Base-by-base conservation (phyloP, 768 basidiomycete genomes). In the Tephrocybe sp. region DNA sequence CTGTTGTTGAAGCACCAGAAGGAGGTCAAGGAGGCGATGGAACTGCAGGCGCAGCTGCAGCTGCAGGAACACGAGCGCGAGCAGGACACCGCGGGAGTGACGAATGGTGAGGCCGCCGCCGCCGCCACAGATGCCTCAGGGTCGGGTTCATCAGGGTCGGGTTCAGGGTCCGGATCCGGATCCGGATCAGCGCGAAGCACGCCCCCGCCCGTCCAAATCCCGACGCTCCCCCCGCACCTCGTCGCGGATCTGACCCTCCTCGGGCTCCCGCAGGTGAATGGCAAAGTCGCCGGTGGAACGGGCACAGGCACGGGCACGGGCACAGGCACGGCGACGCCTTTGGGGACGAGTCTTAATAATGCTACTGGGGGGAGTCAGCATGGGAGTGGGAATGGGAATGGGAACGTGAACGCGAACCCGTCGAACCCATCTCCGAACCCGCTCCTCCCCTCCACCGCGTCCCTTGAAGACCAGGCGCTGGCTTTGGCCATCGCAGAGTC, bases 381-480 rank as follows among this genome's bases (percentile, higher is more conserved):
- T n/a, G n/a, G n/a, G n/a, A n/a, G n/a, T n/a, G n/a, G n/a, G n/a
- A n/a, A n/a, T n/a, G n/a, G n/a, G n/a, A n/a, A 30, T 11, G 11
- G 11, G 6, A 30, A 30, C 28, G n/a, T n/a, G n/a, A 30, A 5
- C 28, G 11, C 28, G 28, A 30, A 30, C 11, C 28, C 28, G 6
- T 5, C 34, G 15, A n/a, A 10, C 34, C 34, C 34, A 1, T 40
- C 37, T 3, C 18, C 24, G 20, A 24, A 21, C 40, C 40, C 40
- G 40, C 11, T 18, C 39, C 39, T 21, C 39, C 61, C 58, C 25
- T 64, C 68, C 4, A 68, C 73, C 11, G 73, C 75, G 20, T 77
- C 74, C 32, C 66, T 90, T 9, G 89, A 90, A 66, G 89, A 91
- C 46, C 75, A 76, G 30, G 91, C 90, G 25, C 66, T 94, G 25